phyloP scores from a whole-genome alignment of 768 basidiomycete genomes.

The Thelephora ganbajun region DNA sequence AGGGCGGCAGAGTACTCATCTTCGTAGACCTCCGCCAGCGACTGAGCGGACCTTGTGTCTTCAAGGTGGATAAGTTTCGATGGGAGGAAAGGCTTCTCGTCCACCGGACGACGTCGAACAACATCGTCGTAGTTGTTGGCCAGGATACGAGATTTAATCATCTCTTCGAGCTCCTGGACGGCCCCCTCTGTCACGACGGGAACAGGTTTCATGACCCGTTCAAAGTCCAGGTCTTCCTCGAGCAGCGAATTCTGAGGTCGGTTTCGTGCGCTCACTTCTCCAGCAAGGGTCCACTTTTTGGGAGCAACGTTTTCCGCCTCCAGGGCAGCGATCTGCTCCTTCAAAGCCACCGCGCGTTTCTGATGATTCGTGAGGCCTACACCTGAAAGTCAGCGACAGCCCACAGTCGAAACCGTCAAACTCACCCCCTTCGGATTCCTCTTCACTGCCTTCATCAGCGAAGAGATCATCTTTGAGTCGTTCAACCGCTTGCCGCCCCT shows the following conservation, averaged over 20 bases:
- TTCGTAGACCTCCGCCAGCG: slow-evolving; percentile 93
- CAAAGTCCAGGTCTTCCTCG: slow-evolving; percentile 91
- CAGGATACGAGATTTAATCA: slow-evolving; percentile 79
- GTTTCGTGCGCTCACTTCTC: slow-evolving; percentile 71
- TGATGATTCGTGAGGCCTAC: slow-evolving; percentile 66
- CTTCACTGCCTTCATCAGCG: slow-evolving; percentile 18
- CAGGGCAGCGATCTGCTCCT: slow-evolving; percentile 64
- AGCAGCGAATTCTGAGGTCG: slow-evolving; percentile 87
- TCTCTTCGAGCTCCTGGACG: slow-evolving; percentile 72
- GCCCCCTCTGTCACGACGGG: slow-evolving; percentile 85
- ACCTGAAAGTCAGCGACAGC: not conserved
- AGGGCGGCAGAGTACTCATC: slow-evolving; percentile 72
- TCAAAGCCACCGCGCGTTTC: slow-evolving; percentile 58
- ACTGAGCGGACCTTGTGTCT: slow-evolving; percentile 78
- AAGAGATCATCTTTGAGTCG: slow-evolving; percentile 7
- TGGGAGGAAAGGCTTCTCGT: slow-evolving; percentile 83
- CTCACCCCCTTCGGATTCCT: slow-evolving; percentile 16
- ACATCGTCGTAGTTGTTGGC: slow-evolving; percentile 88
- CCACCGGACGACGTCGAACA: slow-evolving; percentile 60
- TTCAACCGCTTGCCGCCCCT: not conserved
- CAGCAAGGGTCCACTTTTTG: slow-evolving; percentile 89
- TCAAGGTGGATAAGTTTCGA: slow-evolving; percentile 81
- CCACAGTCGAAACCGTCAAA: not conserved
- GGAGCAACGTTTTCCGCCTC: slow-evolving; percentile 79
- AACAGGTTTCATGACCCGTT: slow-evolving; percentile 73